Evolutionary conservation across 768 basidiomycete genomes (phyloP), one percentile per base, ranked within the genome.

Genomic region (Tylopilus intermedius): DNA sequence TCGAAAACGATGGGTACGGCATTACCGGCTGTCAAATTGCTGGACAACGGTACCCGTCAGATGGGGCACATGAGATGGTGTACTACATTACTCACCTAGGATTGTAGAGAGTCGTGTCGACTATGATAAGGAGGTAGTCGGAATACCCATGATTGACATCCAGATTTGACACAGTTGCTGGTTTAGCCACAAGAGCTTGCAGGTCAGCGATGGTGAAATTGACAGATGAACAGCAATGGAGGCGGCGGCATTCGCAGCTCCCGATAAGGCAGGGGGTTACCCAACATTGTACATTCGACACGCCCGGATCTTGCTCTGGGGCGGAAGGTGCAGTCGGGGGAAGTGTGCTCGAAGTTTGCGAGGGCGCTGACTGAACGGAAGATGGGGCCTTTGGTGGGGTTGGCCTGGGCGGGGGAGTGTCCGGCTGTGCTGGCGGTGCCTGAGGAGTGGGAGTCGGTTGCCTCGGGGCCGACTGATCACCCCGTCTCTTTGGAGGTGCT

Each of bases 41-140:
- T 67, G 44, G 26, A 47, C 18, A 29, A 39, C 21, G 14, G 1
- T 2, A 24, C 21, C 54, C 29, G 49, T 61, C 41, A 54, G 13
- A 44, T 39, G 11, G 7, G 22, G 29, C 21, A 32, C 54, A 44
- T 4, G 9, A 50, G 37, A 39, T 18, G 18, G 1, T 21, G 29
- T 22, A 45, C 10, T 1, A 8, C 5, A 44, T n/a, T 22, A 46
- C 69, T 56, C 57, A 81, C 80, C 80, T 85, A 11, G 86, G 86
- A 53, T 87, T 88, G 64, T 79, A 84, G 22, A 88, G 67, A 1
- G 74, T 71, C 18, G 81, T 79, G 40, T 79, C 71, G 10, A 80
- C 79, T 59, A 76, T 85, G 69, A 89, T 87, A 46, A 87, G 73
- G n/a, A 89, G 72, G 63, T 75, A 82, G 60, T 83, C 77, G 0